Percentiles rank a stretch among this genome's conserved stretches.
These are phyloP conservation scores for Leccinum obscurum DNA, from an alignment of 768 basidiomycete genomes.

Conservation along the genomic window DNA sequence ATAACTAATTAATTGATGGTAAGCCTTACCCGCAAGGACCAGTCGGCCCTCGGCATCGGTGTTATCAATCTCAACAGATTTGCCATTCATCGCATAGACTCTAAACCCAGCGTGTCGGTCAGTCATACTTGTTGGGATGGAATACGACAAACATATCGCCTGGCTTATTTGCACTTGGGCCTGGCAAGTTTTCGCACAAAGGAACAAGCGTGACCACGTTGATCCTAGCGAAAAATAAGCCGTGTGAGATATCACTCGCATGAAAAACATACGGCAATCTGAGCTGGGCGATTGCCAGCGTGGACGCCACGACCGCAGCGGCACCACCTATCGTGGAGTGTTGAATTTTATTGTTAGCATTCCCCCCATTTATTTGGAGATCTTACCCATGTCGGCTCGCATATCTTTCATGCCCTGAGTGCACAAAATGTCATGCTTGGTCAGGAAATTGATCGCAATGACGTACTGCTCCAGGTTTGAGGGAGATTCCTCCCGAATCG, in stretches of 20 bases:
- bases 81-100: constrained; percentile 86
- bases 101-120: constrained; percentile 35
- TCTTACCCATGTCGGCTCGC: constrained; percentile 83
- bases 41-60: constrained; percentile 85
- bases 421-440: neutral
- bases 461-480: constrained; percentile 73
- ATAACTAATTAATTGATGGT: neutral
- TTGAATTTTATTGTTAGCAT: neutral
- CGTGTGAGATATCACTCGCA: neutral
- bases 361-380: neutral
- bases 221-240: constrained; percentile 43
- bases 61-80: constrained; percentile 83
- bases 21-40: constrained; percentile 60
- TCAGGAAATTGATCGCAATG: neutral
- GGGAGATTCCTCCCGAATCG: constrained; percentile 83
- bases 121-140: neutral
- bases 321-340: constrained; percentile 56
- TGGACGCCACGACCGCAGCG: constrained; percentile 70
- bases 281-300: constrained; percentile 79
- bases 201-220: constrained; percentile 75
- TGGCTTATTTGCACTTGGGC: constrained; percentile 64
- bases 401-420: constrained; percentile 76
- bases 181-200: constrained; percentile 85
- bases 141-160: constrained; percentile 68
- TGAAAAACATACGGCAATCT: constrained; percentile 64